phyloP scores from a whole-genome alignment of 2,329 filamentous ascomycete species.

The Plectosphaerella sp. region DNA sequence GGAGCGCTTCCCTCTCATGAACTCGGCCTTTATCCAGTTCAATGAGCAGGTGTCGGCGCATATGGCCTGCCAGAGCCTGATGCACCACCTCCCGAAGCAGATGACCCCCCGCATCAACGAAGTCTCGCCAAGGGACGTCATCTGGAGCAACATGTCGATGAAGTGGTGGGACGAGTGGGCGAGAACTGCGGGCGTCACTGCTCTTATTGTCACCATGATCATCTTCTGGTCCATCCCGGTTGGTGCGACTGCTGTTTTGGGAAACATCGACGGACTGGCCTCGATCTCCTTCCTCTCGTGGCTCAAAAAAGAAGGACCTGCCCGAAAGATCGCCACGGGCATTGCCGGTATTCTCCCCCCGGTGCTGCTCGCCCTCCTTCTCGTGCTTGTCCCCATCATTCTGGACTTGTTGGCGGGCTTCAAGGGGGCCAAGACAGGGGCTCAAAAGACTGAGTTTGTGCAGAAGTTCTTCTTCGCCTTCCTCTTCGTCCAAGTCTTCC shows the following conservation, averaged over 20 bases:
- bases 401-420: conserved; percentile 67
- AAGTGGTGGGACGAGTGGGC: conserved; percentile 90
- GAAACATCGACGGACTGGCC: conserved; percentile 70
- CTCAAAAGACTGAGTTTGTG: conserved; percentile 74
- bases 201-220: conserved; percentile 68
- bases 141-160: conserved; percentile 97
- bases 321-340: conserved; percentile 57
- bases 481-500: conserved; percentile 89
- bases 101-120: conserved; percentile 94
- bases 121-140: conserved; percentile 85
- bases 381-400: conserved; percentile 77
- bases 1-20: conserved; percentile 87
- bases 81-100: conserved; percentile 85
- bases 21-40: conserved; percentile 96
- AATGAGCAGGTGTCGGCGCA: conserved; percentile 96
- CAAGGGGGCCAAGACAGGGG: conserved; percentile 79
- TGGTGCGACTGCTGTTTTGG: conserved; percentile 77
- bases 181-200: conserved; percentile 61
- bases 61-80: conserved; percentile 92
- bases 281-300: conserved; percentile 66
- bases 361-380: conserved; percentile 67
- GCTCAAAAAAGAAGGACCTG: conserved; percentile 52
- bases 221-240: conserved; percentile 90
- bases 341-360: conserved; percentile 86
- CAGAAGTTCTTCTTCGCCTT: conserved; percentile 93